Evolutionary conservation across 2,329 filamentous ascomycete species (phyloP).

Genomic region (Pestalotiopsis sp.): DNA sequence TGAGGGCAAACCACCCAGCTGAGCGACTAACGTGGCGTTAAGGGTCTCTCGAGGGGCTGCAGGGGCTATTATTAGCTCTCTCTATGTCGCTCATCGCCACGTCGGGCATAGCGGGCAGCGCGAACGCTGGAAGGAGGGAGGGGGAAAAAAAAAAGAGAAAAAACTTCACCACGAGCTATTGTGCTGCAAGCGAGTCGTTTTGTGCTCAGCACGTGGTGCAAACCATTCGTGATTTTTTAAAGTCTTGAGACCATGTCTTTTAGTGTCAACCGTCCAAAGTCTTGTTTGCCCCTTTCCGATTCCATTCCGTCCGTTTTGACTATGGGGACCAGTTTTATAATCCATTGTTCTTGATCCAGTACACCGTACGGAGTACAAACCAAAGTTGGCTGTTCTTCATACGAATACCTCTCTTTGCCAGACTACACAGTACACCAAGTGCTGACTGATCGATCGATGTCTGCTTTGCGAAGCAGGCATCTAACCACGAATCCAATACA

Average conservation of each 20-base stretch:
- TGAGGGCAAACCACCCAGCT: neutral
- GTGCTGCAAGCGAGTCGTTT: neutral
- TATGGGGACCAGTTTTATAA: neutral
- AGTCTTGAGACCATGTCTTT: neutral
- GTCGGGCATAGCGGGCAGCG: neutral
- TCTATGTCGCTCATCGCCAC: neutral
- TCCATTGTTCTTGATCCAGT: neutral
- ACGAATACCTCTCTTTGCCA: too few species aligned
- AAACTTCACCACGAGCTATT: neutral
- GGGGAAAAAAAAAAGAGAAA: neutral
- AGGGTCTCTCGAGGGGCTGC: neutral
- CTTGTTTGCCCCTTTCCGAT: neutral
- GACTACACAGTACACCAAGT: too few species aligned
- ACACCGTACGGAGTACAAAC: neutral
- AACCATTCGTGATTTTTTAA: neutral
- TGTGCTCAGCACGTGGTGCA: neutral
- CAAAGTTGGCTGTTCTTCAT: too few species aligned
- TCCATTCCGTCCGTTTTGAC: neutral
- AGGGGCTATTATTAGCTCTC: constrained; percentile 8
- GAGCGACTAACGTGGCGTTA: constrained; percentile 6
- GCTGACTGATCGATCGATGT: too few species aligned
- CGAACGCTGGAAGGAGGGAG: neutral
- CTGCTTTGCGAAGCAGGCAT: too few species aligned
- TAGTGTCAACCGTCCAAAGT: neutral
- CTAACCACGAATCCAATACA: neutral